Percentiles rank a stretch among this genome's conserved stretches.
Evolutionary conservation across 371 early-diverging fungal genomes (phyloP).

Genomic region (Mucor plumbeus): DNA sequence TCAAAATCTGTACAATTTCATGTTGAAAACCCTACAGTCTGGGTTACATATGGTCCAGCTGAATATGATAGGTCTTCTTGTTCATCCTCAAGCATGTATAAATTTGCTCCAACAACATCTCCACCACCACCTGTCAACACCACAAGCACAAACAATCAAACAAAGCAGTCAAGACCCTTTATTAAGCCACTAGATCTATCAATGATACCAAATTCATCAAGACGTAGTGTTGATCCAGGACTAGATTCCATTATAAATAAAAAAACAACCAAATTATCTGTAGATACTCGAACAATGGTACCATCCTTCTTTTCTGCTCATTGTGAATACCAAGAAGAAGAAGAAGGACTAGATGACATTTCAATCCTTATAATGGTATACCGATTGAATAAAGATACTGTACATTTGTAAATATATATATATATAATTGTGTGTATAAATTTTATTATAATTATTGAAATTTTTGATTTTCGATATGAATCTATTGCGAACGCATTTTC

Average conservation of each 20-base stretch:
- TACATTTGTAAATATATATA: background rate
- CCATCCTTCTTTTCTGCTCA: background rate
- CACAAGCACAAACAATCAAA: background rate
- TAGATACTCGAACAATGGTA: no score
- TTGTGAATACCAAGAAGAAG: background rate
- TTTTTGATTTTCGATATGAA: background rate
- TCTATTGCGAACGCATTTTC: conserved; percentile 19
- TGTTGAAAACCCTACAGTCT: background rate
- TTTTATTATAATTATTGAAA: background rate
- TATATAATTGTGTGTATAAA: background rate
- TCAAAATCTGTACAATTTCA: background rate
- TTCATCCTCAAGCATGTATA: background rate
- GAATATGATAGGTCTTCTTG: background rate
- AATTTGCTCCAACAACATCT: background rate
- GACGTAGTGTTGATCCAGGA: background rate
- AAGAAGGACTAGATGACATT: background rate
- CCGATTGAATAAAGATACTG: background rate
- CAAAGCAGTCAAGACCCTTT: background rate
- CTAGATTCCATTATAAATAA: background rate
- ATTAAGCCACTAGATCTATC: background rate
- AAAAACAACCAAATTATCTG: no score
- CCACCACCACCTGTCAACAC: background rate
- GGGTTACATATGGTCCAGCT: background rate
- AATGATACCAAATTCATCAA: background rate
- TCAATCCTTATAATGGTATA: background rate